Evolutionary conservation across 2,329 filamentous ascomycete genomes (phyloP), one percentile per base, ranked within the genome.

Genomic region (Verticillium alfalfae): DNA sequence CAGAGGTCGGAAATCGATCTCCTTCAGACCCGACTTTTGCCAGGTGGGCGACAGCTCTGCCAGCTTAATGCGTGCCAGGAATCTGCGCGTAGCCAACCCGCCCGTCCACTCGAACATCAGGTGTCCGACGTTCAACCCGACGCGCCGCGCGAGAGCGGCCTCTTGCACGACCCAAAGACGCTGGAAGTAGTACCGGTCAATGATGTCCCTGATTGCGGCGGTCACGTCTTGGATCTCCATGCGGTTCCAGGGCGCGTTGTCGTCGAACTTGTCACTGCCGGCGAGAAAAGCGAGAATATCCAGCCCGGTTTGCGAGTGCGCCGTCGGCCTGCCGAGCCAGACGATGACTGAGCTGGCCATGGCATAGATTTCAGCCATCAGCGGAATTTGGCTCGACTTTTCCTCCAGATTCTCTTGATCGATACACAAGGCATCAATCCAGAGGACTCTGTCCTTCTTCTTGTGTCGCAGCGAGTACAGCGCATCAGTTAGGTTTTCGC

Each of bases 141-240:
- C 62, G 0, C 58, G 13, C 2, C 13, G 60, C 0, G 70, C 70
- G 41, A 69, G 69, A 59, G 66, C 66, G 16, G 73, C 65, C 59
- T 74, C 71, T 58, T 72, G 71, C 5, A 73, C 67, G 1, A 73
- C 68, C 71, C 72, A 74, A 0, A 76, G 55, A 22, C 74, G 64
- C 10, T 62, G 67, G 74, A 73, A 76, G 62, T 76, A 77, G 13
- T 72, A 67, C 58, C 69, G 66, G 34, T 75, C 70, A 31, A 76
- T 76, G 0, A 76, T 63, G 2, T 65, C 54, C 8, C 71, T 69
- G 0, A 73, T 45, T 2, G 73, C 71, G 31, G 63, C 61, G 5
- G 4, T 22, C 18, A 57, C 34, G 7, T 13, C 55, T 12, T 10
- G 45, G 45, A 36, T 55, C 55, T 56, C 16, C 63, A 64, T 1